Evolutionary conservation across 2,329 filamentous ascomycete species (phyloP), one percentile per base, ranked within the genome.

Genomic region (Diaporthe velutina): DNA sequence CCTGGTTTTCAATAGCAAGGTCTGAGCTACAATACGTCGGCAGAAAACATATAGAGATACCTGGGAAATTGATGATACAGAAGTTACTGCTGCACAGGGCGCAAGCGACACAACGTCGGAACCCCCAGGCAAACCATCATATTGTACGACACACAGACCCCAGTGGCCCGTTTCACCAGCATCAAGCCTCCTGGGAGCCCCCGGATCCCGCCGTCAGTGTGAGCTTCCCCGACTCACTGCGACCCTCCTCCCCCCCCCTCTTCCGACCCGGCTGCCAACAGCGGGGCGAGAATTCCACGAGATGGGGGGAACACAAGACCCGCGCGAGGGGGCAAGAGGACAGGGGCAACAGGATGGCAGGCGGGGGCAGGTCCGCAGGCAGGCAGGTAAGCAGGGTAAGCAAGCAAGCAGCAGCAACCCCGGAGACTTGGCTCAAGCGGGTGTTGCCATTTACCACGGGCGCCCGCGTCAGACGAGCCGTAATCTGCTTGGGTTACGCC

Each of bases 401-500:
- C 25, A 55, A 22, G 48, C 8, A 19, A 17, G 52, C 30, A 57
- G 17, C 57, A 60, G 57, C 5, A 35, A 38, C 7, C 64, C 45
- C 13, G 38, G 15, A 28, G 64, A 35, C 45, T 35, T 52, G 64
- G 22, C 64, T 33, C 13, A 22, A 50, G 61, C 19, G 30, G 30
- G 42, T 35, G 30, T 50, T 67, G 28, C 19, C 60, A 35, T 35
- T 35, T 10, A 54, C 30, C 30, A 35, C 64, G 45, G 64, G 64
- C 45, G 30, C 64, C 45, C 30, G 64, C 45, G 61, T 52, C 45
- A 45, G 45, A 52, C 61, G 30, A 67, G 28, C 45, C 48, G 64
- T 67, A 28, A 38, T 50, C 19, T 38, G 8, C 48, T 61, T 38
- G 45, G 64, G 64, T 67, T 52, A 67, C 64, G 64, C 64, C 61